Evolutionary conservation across 2,329 filamentous ascomycete genomes (phyloP).

Genomic region (Trichothecium sympodiale): DNA sequence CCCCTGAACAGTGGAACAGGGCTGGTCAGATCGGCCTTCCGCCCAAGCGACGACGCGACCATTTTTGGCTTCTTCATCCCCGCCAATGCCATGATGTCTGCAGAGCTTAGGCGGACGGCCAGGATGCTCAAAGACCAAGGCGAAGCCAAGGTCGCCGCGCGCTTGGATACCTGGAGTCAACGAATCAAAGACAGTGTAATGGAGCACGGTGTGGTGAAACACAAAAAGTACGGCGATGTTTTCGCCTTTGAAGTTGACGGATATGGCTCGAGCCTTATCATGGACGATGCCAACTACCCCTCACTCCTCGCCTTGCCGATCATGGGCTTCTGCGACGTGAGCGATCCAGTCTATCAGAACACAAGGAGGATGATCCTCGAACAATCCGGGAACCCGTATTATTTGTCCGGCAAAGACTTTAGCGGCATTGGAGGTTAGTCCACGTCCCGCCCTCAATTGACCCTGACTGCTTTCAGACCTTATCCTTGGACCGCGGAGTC

Average conservation of each 20-base stretch:
- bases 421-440: constrained; percentile 73
- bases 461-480: neutral
- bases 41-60: constrained; percentile 89
- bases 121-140: constrained; percentile 53
- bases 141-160: constrained; percentile 39
- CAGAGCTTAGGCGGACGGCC: constrained; percentile 69
- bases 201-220: constrained; percentile 71
- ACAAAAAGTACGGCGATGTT: constrained; percentile 64
- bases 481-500: too few species aligned
- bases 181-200: constrained; percentile 67
- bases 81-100: constrained; percentile 90
- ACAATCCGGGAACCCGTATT: constrained; percentile 78
- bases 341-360: constrained; percentile 71
- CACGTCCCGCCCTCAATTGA: neutral
- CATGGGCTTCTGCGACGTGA: constrained; percentile 58
- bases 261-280: constrained; percentile 70
- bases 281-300: constrained; percentile 85
- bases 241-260: constrained; percentile 86
- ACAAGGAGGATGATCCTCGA: constrained; percentile 69
- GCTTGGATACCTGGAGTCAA: constrained; percentile 46
- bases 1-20: constrained; percentile 77
- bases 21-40: constrained; percentile 81
- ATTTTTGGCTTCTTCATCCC: constrained; percentile 93
- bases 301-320: constrained; percentile 69
- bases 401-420: constrained; percentile 64